Conservation (phyloP, 352 stramenopile genomes). For the Ophiocytium majus region DNA sequence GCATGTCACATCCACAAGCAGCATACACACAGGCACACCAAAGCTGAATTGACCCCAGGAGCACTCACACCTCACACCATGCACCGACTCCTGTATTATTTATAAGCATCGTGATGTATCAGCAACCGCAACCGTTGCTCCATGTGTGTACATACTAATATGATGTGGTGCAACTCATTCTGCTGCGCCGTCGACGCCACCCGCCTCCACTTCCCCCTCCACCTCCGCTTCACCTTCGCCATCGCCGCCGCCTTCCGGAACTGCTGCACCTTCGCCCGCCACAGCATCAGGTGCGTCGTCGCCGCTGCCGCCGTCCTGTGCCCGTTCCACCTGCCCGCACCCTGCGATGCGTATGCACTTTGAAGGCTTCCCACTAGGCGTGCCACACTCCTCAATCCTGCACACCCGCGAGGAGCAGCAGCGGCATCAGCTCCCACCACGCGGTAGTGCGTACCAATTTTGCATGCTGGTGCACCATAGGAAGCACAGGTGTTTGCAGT, state of each 20-base stretch:
- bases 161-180: too few species aligned
- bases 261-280: too few species aligned
- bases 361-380: slow-evolving; percentile 42
- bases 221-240: neutral
- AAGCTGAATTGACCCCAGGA: too few species aligned
- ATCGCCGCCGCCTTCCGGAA: neutral
- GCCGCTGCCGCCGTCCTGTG: neutral
- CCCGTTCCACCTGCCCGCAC: slow-evolving; percentile 28
- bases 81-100: too few species aligned
- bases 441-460: neutral
- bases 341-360: slow-evolving; percentile 43
- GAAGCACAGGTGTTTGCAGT: neutral
- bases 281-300: neutral
- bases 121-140: too few species aligned
- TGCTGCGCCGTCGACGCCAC: neutral
- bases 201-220: neutral
- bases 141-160: too few species aligned
- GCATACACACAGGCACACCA: too few species aligned
- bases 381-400: slow-evolving; percentile 46
- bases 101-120: too few species aligned
- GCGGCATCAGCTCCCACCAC: neutral
- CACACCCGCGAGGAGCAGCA: slow-evolving; percentile 34
- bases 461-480: too few species aligned
- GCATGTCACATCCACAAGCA: too few species aligned
- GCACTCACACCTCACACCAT: too few species aligned